Evolutionary conservation across 73 alveolate species (phyloP).

Genomic region (Symbiodinium pilosum): DNA sequence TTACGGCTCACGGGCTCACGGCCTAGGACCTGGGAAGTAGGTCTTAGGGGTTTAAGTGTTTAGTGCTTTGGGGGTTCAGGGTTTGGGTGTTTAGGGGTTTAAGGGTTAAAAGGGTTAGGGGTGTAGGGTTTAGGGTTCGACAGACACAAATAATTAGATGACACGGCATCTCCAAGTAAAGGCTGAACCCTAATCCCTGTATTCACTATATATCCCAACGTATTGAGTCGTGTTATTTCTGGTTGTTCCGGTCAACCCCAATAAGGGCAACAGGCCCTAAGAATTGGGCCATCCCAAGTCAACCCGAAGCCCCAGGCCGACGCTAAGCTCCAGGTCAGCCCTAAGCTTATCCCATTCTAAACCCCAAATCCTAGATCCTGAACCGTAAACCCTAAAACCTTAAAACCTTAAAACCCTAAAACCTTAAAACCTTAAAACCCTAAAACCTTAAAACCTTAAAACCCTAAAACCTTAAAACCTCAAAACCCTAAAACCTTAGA

Average conservation of each 20-base stretch:
- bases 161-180: not conserved
- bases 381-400: no score
- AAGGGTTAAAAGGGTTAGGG: not conserved
- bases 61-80: not conserved
- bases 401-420: not conserved
- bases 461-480: not conserved
- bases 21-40: no score
- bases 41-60: not conserved
- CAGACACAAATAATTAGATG: not conserved
- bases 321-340: no score
- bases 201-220: not conserved
- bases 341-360: no score
- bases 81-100: not conserved
- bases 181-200: not conserved
- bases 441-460: not conserved
- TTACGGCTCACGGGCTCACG: no score
- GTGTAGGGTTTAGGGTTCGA: no score
- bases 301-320: no score
- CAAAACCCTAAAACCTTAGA: not conserved
- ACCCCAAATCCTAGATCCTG: no score
- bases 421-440: not conserved
- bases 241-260: no score
- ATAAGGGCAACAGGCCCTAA: no score
- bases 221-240: not conserved
- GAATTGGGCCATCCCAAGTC: not conserved